These are phyloP conservation scores for Skeletonema marinoi DNA, from an alignment of 108 stramenopile genomes.

Conservation along the genomic window DNA sequence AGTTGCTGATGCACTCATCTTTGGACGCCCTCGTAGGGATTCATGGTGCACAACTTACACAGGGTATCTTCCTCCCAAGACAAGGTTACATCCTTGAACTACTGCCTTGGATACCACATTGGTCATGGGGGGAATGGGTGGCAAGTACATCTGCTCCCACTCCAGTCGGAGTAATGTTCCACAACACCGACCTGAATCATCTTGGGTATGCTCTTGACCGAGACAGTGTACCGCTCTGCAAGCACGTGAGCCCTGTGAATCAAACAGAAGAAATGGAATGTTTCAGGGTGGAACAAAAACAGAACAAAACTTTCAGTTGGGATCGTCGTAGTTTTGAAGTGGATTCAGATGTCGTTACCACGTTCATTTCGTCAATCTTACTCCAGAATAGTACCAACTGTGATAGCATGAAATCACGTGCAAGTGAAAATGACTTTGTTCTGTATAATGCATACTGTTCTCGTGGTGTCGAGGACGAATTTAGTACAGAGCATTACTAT, in stretches of 20 bases:
- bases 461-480: neutral
- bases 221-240: constrained; percentile 13
- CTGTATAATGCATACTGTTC: constrained; percentile 21
- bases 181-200: constrained; percentile 47
- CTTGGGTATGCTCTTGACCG: constrained; percentile 20
- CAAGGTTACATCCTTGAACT: constrained; percentile 14
- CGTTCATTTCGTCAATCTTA: constrained; percentile 3
- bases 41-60: constrained; percentile 42
- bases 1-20: constrained; percentile 27
- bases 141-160: constrained; percentile 21
- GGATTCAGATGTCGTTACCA: constrained; percentile 1
- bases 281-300: neutral
- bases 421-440: neutral
- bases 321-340: constrained; percentile 15
- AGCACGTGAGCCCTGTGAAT: neutral
- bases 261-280: constrained; percentile 9
- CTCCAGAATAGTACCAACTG: constrained; percentile 2
- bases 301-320: neutral
- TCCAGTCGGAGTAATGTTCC: constrained; percentile 48
- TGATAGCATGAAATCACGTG: neutral
- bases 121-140: constrained; percentile 20
- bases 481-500: neutral
- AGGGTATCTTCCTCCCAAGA: constrained; percentile 17
- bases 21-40: constrained; percentile 41
- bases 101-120: constrained; percentile 16